Base-by-base conservation (phyloP, 1,284 basidiomycete species). In the Rhodotorula sp. region DNA sequence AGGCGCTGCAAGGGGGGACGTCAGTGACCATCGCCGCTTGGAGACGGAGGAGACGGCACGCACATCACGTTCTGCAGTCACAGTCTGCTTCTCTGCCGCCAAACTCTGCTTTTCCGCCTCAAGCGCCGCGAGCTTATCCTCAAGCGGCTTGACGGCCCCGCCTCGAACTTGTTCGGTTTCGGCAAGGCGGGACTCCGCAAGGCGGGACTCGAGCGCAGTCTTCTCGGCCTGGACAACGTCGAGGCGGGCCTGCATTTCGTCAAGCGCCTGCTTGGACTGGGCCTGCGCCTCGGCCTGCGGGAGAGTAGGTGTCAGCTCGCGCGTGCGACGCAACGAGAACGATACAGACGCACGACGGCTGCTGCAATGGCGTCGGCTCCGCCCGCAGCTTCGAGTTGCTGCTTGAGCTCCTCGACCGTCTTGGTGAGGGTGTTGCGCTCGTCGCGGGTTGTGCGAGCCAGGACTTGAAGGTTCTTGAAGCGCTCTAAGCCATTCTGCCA, bases 201-300 rank as follows among this genome's bases (percentile, higher is more conserved):
- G 56, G 9, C 58, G 64, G 3, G 65, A 46, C 22, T 67, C 66
- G 54, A 86, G 76, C 15, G 74, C 68, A 4, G 67, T 77, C 73
- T 85, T 86, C 76, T 86, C 84, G 6, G 79, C 75, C 4, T 80
- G 80, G 55, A 85, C 64, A 6, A 77, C 75, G 39, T 82, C 79
- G 24, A 87, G 58, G 61, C 85, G 81, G 32, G 79, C 71, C 71
- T 72, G 24, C 29, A 82, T 76, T 30, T 73, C 72, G 24, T 71
- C 61, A 11, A 76, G 34, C 44, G 72, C 62, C 22, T 59, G 49
- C 51, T 61, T 59, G 1, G 67, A 64, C 5, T 75, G 76, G 11
- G 77, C 68, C 27, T 77, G 76, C 3, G 76, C 71, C 57, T 74
- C 57, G 46, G 76, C 74, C 47, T 69, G 49, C 34, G 17, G 9